Evolutionary conservation across 148 eudicot species (phyloP), one percentile per base, ranked within the genome.

Genomic region (Silene conica): DNA sequence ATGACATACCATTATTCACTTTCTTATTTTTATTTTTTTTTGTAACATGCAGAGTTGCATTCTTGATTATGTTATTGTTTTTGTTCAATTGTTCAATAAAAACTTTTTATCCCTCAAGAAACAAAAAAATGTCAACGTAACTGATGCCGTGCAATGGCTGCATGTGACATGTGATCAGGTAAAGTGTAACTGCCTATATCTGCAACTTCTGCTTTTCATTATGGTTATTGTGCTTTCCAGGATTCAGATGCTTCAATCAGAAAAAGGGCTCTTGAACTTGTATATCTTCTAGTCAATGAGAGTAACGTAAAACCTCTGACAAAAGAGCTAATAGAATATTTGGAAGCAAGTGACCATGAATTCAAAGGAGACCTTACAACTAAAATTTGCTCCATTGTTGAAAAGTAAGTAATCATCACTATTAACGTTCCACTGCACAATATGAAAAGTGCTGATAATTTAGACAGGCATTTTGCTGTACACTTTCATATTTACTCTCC

Each of bases 221-320:
- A 18, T 65, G 69, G 22, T 18, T 65, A 10, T 20, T 34, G 48
- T 34, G 22, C 69, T 34, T 34, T 77, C 63, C 90, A 95, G 99
- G 99, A 95, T 86, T 87, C 94, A 76, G 99, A 95, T 90, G 93
- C 92, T 76, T 95, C 99, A 67, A 95, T 95, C 73, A 86, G 99
- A 73, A 92, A 90, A 84, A 90, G 92, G 84, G 99, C 99, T 74
- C 92, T 95, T 78, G 99, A 95, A 72, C 96, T 92, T 79, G 89
- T 95, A 55, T 95, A 86, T 86, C 90, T 95, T 80, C 89, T 95
- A 61, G 92, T 90, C 70, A 95, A 95, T 80, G 99, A 95, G 87
- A 92, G 82, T 74, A 95, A 95, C 82, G 99, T 86, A 63, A 88
- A 90, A 79, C 78, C 97, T 80, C 83, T 95, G 88, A 88, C 93